A percentile compares a stretch with the other conserved stretches of the same genome.
Evolutionary conservation across 2,329 filamentous ascomycete genomes (phyloP).

Genomic region (Ascochyta lentis): DNA sequence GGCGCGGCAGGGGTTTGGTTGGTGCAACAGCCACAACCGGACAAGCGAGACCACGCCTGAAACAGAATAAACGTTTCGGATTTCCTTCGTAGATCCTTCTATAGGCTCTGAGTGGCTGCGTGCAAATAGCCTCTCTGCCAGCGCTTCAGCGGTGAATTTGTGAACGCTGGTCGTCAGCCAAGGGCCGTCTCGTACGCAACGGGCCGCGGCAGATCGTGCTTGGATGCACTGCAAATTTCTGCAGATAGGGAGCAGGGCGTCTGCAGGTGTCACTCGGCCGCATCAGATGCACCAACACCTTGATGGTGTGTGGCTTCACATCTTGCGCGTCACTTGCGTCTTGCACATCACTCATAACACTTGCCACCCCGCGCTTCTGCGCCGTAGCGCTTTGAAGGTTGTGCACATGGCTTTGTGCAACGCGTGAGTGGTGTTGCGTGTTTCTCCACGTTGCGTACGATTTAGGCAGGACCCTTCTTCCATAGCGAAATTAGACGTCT

Average conservation of each 20-base stretch:
- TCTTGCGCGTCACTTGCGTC: conserved; percentile 1
- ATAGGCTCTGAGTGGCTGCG: conserved; percentile 33
- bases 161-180: conserved; percentile 24
- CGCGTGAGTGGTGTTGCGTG: conserved; percentile 11
- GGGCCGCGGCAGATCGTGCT: conserved; percentile 32
- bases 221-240: conserved; percentile 26
- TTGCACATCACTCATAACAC: conserved; percentile 1
- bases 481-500: conserved; percentile 11
- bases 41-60: conserved; percentile 17
- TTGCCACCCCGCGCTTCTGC: background rate
- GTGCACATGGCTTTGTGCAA: conserved; percentile 8
- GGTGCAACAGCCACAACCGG: conserved; percentile 38
- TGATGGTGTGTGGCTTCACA: conserved; percentile 8
- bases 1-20: conserved; percentile 26
- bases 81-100: conserved; percentile 18
- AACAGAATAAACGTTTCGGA: conserved; percentile 16
- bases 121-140: conserved; percentile 23
- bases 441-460: conserved; percentile 12
- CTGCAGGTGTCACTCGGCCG: conserved; percentile 15
- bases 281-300: conserved; percentile 13
- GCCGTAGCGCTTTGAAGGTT: background rate
- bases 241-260: conserved; percentile 2
- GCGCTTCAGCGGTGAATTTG: conserved; percentile 36
- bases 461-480: background rate
- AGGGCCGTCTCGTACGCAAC: conserved; percentile 32